These are phyloP conservation scores for Pyrus pyrifolia DNA, from an alignment of 306 rosid genomes.

Conservation along the genomic window DNA sequence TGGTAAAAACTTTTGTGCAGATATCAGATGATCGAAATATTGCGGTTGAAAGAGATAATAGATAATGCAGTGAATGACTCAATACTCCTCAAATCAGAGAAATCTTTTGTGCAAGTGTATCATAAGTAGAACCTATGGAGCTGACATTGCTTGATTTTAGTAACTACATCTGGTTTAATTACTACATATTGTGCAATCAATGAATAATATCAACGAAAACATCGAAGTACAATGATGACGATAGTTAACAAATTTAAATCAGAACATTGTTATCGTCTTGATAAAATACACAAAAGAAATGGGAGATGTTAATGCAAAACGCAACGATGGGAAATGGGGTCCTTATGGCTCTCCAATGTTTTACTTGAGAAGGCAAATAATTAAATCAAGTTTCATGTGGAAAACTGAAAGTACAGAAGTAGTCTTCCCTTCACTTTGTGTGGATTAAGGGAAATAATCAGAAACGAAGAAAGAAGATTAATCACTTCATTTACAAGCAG, in stretches of 20 bases:
- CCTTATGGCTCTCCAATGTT: conserved; percentile 2
- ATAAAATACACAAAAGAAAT: neutral
- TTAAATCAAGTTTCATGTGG: conserved; percentile 7
- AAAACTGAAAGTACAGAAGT: conserved; percentile 24
- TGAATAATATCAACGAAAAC: neutral
- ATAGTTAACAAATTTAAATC: neutral
- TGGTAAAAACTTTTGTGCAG: neutral
- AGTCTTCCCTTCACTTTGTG: conserved; percentile 35
- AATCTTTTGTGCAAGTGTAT: no score
- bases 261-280: neutral
- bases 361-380: neutral
- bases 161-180: no score
- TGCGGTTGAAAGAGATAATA: neutral
- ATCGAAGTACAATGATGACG: neutral
- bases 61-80: neutral
- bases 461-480: conserved; percentile 11
- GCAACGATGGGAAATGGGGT: neutral
- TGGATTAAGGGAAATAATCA: conserved; percentile 22
- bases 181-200: no score
- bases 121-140: neutral
- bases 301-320: neutral
- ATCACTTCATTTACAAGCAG: conserved; percentile 35
- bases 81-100: no score
- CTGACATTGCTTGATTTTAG: no score
- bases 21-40: neutral